Evolutionary conservation across 768 basidiomycete genomes (phyloP).

Genomic region (Xerocomellus intermedius): DNA sequence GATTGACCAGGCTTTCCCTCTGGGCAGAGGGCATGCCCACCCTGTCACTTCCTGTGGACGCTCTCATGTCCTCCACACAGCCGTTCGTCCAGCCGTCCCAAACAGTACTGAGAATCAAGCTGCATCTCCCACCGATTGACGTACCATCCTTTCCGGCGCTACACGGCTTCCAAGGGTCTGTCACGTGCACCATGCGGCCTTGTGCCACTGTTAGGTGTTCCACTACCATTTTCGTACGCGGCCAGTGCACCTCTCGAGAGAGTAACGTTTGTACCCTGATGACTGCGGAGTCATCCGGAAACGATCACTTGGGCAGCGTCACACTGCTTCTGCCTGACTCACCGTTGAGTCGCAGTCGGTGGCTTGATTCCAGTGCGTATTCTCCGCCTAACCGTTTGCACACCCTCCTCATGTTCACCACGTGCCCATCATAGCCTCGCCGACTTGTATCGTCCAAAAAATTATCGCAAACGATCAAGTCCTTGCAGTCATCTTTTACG

Average conservation of each 20-base stretch:
- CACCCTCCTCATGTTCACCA: slow-evolving; percentile 28
- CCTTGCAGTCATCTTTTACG: slow-evolving; percentile 64
- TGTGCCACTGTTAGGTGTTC: slow-evolving; percentile 55
- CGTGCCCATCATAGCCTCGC: slow-evolving; percentile 41
- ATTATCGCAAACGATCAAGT: slow-evolving; percentile 63
- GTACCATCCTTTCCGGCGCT: slow-evolving; percentile 51
- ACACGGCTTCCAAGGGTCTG: slow-evolving; percentile 60
- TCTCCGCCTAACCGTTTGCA: slow-evolving; percentile 7
- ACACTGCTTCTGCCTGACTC: slow-evolving; percentile 68
- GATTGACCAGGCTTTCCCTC: slow-evolving; percentile 44
- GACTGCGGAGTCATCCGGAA: slow-evolving; percentile 46
- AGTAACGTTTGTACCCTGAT: slow-evolving; percentile 37
- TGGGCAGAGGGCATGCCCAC: slow-evolving; percentile 71
- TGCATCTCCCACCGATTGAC: slow-evolving; percentile 57
- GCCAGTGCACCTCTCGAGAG: slow-evolving; percentile 53
- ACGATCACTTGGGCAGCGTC: slow-evolving; percentile 45
- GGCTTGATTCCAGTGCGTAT: slow-evolving; percentile 65
- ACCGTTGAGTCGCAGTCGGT: slow-evolving; percentile 60
- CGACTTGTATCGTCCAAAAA: slow-evolving; percentile 67
- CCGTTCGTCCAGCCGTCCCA: slow-evolving; percentile 37
- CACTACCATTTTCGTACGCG: slow-evolving; percentile 57
- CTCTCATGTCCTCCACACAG: slow-evolving; percentile 42
- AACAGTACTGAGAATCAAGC: slow-evolving; percentile 54
- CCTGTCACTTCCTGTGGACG: slow-evolving; percentile 57
- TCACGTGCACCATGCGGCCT: slow-evolving; percentile 57